Evolutionary conservation across 1,284 basidiomycete species (phyloP).

Genomic region (Irpex sp.): DNA sequence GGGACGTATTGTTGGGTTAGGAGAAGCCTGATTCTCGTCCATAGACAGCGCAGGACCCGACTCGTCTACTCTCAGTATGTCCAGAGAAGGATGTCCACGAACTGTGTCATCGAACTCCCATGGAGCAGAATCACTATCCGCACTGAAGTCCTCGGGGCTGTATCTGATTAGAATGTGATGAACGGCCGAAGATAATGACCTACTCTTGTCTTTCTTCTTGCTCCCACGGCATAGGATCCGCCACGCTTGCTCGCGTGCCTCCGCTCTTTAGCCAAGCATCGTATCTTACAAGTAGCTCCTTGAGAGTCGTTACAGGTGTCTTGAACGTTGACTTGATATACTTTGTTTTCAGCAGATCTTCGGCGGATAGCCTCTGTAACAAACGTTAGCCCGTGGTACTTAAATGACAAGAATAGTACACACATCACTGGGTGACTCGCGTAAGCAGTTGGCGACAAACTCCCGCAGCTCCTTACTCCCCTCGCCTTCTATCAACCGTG

Average conservation of each 20-base stretch:
- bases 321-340: slow-evolving; percentile 87
- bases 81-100: slow-evolving; percentile 36
- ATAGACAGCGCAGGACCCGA: slow-evolving; percentile 3
- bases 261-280: slow-evolving; percentile 77
- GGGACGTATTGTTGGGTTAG: slow-evolving; percentile 47
- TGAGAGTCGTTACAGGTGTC: slow-evolving; percentile 67
- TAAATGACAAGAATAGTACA: slow-evolving; percentile 22
- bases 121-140: slow-evolving; percentile 39
- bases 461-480: slow-evolving; percentile 86
- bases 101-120: slow-evolving; percentile 78
- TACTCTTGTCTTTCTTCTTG: slow-evolving; percentile 56
- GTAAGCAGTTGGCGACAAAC: slow-evolving; percentile 84
- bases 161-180: neutral
- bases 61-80: slow-evolving; percentile 12
- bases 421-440: slow-evolving; percentile 81
- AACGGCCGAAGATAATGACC: slow-evolving; percentile 14
- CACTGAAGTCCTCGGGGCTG: neutral
- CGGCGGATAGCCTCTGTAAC: slow-evolving; percentile 77
- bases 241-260: slow-evolving; percentile 78
- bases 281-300: slow-evolving; percentile 80
- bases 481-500: slow-evolving; percentile 74
- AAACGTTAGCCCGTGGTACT: slow-evolving; percentile 11
- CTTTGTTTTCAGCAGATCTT: slow-evolving; percentile 87
- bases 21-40: slow-evolving; percentile 23
- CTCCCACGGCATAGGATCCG: slow-evolving; percentile 71